Percentiles rank a stretch among this genome's conserved stretches.
Evolutionary conservation across 345 rosid genomes (phyloP).

Genomic region (Eucalyptus grandis): DNA sequence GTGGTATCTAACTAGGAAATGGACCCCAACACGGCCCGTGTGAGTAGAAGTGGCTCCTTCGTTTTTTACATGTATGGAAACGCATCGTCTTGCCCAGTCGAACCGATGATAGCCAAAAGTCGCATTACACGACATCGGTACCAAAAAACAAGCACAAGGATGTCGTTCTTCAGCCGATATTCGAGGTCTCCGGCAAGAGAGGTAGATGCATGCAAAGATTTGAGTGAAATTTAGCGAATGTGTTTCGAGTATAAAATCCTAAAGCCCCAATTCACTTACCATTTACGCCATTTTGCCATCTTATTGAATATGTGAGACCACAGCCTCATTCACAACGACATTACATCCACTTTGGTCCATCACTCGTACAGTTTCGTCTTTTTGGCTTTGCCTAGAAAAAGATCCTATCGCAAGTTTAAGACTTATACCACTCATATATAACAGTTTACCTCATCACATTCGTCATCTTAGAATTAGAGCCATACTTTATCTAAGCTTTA

Average conservation of each 20-base stretch:
- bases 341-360: too few species aligned
- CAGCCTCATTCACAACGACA: too few species aligned
- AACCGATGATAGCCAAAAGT: not conserved
- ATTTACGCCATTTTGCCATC: not conserved
- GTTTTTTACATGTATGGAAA: not conserved
- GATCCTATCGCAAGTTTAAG: too few species aligned
- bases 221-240: too few species aligned
- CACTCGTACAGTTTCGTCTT: fast-evolving
- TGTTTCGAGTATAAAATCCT: not conserved
- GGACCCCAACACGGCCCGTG: too few species aligned
- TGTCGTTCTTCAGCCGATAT: not conserved
- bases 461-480: too few species aligned
- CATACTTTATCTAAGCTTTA: too few species aligned
- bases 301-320: too few species aligned
- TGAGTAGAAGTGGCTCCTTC: not conserved
- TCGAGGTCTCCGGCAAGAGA: not conserved
- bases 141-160: not conserved
- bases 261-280: not conserved
- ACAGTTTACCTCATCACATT: too few species aligned
- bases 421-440: too few species aligned
- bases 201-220: not conserved
- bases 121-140: not conserved
- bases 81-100: fast-evolving
- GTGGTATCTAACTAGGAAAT: not conserved
- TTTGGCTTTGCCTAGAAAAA: fast-evolving